Evolutionary conservation across 257 asterid genomes (phyloP).

Genomic region (Salvia rosmarinus): DNA sequence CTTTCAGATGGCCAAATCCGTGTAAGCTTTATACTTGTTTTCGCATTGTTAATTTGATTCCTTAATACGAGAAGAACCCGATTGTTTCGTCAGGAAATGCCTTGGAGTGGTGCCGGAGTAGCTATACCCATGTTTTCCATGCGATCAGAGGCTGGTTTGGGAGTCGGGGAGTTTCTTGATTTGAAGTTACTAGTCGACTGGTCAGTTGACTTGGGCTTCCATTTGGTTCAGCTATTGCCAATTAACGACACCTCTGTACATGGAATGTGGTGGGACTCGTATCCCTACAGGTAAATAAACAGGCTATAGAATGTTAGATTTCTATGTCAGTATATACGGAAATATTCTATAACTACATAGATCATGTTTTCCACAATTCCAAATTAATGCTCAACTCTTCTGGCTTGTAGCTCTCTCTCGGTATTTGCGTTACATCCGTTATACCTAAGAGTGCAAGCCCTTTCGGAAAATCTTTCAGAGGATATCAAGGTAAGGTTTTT

Average conservation of each 20-base stretch:
- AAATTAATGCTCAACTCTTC: constrained; percentile 18
- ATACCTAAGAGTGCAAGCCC: constrained; percentile 87
- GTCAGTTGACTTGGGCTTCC: constrained; percentile 92
- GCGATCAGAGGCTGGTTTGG: constrained; percentile 85
- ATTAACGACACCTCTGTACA: constrained; percentile 96
- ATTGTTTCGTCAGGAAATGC: constrained; percentile 66
- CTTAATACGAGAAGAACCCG: neutral
- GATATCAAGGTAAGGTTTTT: constrained; percentile 63
- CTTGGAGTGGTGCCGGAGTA: constrained; percentile 98
- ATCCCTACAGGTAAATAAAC: constrained; percentile 84
- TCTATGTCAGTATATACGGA: neutral
- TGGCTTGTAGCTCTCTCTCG: constrained; percentile 83
- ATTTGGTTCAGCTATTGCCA: constrained; percentile 94
- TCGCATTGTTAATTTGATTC: constrained; percentile 14
- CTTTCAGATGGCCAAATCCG: constrained; percentile 93
- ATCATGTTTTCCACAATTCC: neutral
- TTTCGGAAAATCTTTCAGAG: constrained; percentile 62
- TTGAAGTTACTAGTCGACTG: constrained; percentile 89
- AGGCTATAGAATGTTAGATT: neutral
- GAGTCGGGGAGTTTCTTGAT: constrained; percentile 99
- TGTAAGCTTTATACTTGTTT: constrained; percentile 52
- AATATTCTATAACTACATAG: neutral
- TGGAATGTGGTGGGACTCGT: constrained; percentile 99
- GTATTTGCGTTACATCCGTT: constrained; percentile 99
- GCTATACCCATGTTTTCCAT: constrained; percentile 95